These are phyloP conservation scores for Floccularia luteovirens DNA, from an alignment of 768 basidiomycete species.

Conservation along the genomic window DNA sequence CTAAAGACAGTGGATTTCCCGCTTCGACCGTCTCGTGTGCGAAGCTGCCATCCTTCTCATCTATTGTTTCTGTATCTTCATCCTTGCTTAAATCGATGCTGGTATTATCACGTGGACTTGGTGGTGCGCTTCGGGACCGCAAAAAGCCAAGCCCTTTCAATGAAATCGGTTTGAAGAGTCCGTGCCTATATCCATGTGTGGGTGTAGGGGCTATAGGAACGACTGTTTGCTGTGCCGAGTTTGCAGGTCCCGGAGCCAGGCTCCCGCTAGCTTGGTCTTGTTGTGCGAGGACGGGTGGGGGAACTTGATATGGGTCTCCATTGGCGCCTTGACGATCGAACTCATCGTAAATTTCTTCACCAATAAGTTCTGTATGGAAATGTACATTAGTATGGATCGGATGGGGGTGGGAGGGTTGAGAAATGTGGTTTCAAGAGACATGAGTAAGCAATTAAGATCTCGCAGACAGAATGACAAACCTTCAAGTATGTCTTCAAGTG, in stretches of 20 bases:
- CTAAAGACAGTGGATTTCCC: conserved; percentile 7
- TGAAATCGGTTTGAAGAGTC: conserved; percentile 26
- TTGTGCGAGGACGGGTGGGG: conserved; percentile 4
- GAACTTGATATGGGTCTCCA: conserved; percentile 35
- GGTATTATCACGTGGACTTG: conserved; percentile 36
- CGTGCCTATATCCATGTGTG: no score
- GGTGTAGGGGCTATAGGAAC: background rate
- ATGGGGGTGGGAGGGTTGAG: no score
- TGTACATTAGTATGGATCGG: background rate
- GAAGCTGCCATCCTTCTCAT: conserved; percentile 5
- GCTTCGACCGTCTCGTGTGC: conserved; percentile 7
- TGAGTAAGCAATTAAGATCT: no score
- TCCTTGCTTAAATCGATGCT: no score
- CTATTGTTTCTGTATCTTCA: conserved; percentile 1
- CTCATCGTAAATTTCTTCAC: conserved; percentile 91
- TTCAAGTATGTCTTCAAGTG: conserved; percentile 89
- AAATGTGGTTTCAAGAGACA: no score
- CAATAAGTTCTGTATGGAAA: conserved; percentile 62
- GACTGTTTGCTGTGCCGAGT: background rate
- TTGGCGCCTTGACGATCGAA: conserved; percentile 76
- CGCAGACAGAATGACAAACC: conserved; percentile 45
- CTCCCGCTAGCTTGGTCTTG: background rate
- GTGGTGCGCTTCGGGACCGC: conserved; percentile 51
- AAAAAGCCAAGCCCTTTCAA: conserved; percentile 43
- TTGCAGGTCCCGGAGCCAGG: no score